Evolutionary conservation across 306 rosid species (phyloP), one percentile per base, ranked within the genome.

Genomic region (Arachis stenosperma): DNA sequence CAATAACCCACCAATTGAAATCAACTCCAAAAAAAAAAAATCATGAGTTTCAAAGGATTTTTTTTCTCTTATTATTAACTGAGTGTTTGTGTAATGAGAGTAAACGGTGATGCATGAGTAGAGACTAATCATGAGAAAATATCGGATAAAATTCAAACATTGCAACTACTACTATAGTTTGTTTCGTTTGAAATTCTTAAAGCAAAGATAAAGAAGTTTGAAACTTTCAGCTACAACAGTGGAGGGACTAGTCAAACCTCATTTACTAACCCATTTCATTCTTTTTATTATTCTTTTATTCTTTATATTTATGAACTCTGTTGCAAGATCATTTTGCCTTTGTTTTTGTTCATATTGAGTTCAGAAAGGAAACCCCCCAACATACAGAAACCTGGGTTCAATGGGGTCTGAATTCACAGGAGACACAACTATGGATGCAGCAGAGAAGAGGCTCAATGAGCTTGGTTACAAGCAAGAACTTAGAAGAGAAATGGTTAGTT

Each of bases 401-500:
- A 80, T 71, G 81, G 75, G 44, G 80, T 47, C 43, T 72, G 71
- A 61, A 67, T 69, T 52, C 52, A 61, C 70, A 63, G 78, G 68
- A 63, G 58, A 51, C 66, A 67, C 9, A 6, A 43, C 66, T 33
- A 87, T 88, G 88, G 96, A 90, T 90, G 54, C 96, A 44, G 96
- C 85, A 39, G 92, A 90, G 81, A 90, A 86, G 78, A 81, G 96
- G 58, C 96, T 90, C 68, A 86, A 88, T 67, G 96, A 90, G 79
- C 92, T 88, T 73, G 96, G 96, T 61, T 90, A 90, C 89, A 90
- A 90, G 90, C 96, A 87, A 86, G 96, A 90, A 88, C 84, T 90
- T 43, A 84, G 90, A 86, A 82, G 96, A 82, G 90, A 90, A 81
- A 87, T 90, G 96, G 96, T 89, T 51, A 36, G 15, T 12, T 61